A percentile compares a stretch with the other conserved stretches of the same genome.
These are phyloP conservation scores for Vigna reflexopilosa DNA, from an alignment of 306 rosid genomes.

Conservation along the genomic window DNA sequence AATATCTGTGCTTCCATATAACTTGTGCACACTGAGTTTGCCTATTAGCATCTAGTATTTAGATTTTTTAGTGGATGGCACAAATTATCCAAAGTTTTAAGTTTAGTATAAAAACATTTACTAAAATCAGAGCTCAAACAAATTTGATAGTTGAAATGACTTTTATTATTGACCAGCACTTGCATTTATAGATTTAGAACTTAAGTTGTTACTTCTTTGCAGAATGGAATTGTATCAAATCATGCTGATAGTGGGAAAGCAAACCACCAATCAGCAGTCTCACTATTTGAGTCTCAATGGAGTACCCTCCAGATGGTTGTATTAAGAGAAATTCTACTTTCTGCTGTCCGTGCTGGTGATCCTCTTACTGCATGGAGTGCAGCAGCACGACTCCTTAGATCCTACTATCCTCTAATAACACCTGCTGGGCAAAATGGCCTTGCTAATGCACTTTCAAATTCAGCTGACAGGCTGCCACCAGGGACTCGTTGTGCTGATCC, in stretches of 20 bases:
- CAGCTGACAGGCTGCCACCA: conserved; percentile 87
- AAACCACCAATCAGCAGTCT: conserved; percentile 82
- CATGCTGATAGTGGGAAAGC: conserved; percentile 73
- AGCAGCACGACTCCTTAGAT: conserved; percentile 91
- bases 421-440: conserved; percentile 97
- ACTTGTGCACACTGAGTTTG: not conserved
- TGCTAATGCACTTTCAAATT: conserved; percentile 88
- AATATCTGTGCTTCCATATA: not conserved
- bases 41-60: not conserved
- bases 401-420: conserved; percentile 91
- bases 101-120: conserved; percentile 12
- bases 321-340: conserved; percentile 90
- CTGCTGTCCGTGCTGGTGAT: conserved; percentile 96
- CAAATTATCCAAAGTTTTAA: conserved; percentile 2
- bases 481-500: conserved; percentile 97
- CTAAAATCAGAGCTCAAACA: conserved; percentile 25
- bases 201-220: conserved; percentile 46
- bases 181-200: conserved; percentile 34
- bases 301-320: conserved; percentile 97
- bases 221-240: conserved; percentile 75
- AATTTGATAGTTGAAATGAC: conserved; percentile 19
- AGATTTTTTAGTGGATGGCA: not conserved
- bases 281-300: conserved; percentile 96
- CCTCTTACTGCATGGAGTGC: conserved; percentile 99
- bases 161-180: conserved; percentile 2